These are phyloP conservation scores for Pleurotus salmoneostramineus DNA, from an alignment of 768 basidiomycete species.

Conservation along the genomic window DNA sequence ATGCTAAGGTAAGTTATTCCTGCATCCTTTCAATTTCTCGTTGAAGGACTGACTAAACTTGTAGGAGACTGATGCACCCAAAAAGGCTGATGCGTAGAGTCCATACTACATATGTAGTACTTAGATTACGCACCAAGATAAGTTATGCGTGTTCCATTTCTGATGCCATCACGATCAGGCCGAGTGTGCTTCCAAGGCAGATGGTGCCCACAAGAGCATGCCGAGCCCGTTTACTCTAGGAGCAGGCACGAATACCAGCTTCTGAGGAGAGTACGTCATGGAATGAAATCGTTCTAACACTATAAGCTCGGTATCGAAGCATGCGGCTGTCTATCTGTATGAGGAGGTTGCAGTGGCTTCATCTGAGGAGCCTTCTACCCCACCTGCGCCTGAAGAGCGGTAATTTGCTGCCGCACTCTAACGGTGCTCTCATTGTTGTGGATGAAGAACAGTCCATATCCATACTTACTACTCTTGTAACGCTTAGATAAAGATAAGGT, in stretches of 20 bases:
- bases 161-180: not conserved
- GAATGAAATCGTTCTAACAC: not conserved
- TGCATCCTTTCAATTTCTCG: too few species aligned
- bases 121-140: too few species aligned
- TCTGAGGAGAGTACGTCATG: not conserved
- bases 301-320: not conserved
- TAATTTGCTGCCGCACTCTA: too few species aligned
- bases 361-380: not conserved
- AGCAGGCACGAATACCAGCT: not conserved
- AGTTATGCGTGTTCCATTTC: not conserved
- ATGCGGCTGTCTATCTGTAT: not conserved
- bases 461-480: too few species aligned
- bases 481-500: too few species aligned
- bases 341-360: not conserved
- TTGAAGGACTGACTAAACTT: not conserved
- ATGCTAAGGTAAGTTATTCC: not conserved
- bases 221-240: not conserved
- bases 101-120: too few species aligned
- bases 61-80: slow-evolving; percentile 14
- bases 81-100: slow-evolving; percentile 1
- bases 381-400: not conserved
- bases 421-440: too few species aligned
- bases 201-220: not conserved
- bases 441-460: too few species aligned
- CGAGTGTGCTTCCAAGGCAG: slow-evolving; percentile 11